These are phyloP conservation scores for Podospora appendiculata DNA, from an alignment of 495 filamentous ascomycete species.

Conservation along the genomic window DNA sequence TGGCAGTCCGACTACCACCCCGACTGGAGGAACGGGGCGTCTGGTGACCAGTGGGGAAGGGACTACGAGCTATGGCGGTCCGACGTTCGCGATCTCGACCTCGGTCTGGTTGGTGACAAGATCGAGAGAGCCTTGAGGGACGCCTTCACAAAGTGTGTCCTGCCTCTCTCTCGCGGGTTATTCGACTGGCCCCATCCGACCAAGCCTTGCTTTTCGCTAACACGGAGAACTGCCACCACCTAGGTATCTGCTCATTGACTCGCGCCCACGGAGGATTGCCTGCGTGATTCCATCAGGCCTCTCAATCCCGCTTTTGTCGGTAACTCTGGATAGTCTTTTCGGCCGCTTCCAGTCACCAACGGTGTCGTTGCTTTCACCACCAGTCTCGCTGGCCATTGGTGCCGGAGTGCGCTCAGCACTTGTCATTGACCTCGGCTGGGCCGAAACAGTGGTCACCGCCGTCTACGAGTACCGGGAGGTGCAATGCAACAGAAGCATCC, in stretches of 20 bases:
- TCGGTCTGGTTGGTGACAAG: conserved; percentile 79
- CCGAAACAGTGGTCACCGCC: conserved; percentile 70
- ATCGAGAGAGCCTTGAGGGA: conserved; percentile 77
- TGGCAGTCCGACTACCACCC: conserved; percentile 52
- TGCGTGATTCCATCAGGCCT: conserved; percentile 70
- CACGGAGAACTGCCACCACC: conserved; percentile 1
- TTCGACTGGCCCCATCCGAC: neutral
- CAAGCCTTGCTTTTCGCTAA: neutral
- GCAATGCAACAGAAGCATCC: conserved; percentile 52
- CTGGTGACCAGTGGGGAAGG: conserved; percentile 53
- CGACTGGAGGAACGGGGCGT: conserved; percentile 33
- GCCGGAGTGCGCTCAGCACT: conserved; percentile 76
- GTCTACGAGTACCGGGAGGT: conserved; percentile 89
- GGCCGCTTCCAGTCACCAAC: conserved; percentile 69
- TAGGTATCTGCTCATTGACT: conserved; percentile 70
- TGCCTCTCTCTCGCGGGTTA: neutral
- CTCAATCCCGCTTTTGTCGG: conserved; percentile 70
- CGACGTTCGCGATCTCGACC: conserved; percentile 62
- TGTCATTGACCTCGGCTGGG: conserved; percentile 87
- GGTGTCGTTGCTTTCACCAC: conserved; percentile 70
- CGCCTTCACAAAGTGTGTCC: conserved; percentile 64
- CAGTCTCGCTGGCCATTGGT: conserved; percentile 62
- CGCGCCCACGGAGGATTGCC: conserved; percentile 59
- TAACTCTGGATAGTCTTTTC: conserved; percentile 68
- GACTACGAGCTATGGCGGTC: conserved; percentile 75